Evolutionary conservation across 371 early-diverging fungal genomes (phyloP).

Genomic region (Syncephalastrum monosporum): DNA sequence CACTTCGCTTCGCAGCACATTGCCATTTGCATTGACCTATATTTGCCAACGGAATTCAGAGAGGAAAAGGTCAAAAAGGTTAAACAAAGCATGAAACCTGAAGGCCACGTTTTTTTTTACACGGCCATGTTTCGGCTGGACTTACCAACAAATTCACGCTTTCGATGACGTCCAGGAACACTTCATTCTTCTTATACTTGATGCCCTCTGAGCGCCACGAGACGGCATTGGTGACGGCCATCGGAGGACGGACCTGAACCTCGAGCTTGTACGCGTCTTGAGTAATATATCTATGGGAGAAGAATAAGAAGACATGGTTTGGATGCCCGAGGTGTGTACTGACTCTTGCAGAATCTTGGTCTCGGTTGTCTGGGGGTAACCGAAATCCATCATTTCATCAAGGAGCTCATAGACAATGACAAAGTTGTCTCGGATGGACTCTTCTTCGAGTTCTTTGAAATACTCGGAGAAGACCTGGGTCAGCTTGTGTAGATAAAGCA

Average conservation of each 20-base stretch:
- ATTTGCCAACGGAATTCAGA: neutral
- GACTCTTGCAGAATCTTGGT: conserved; percentile 95
- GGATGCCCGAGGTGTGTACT: conserved; percentile 6
- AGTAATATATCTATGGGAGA: conserved; percentile 79
- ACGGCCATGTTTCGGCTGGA: neutral
- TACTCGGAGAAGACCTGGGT: conserved; percentile 94
- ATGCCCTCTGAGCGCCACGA: conserved; percentile 98
- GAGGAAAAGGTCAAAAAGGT: neutral
- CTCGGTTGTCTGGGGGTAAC: conserved; percentile 98
- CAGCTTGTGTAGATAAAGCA: conserved; percentile 92
- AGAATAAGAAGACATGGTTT: neutral
- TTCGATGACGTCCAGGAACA: conserved; percentile 97
- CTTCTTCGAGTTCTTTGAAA: conserved; percentile 98
- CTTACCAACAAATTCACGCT: conserved; percentile 92
- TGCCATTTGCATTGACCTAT: conserved; percentile 87
- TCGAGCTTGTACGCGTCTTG: conserved; percentile 96
- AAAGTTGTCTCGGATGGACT: conserved; percentile 94
- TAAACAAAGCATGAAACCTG: too few relatives aligned
- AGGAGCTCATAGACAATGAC: conserved; percentile 93
- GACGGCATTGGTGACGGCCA: conserved; percentile 97
- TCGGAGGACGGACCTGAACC: conserved; percentile 86
- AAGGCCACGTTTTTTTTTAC: neutral
- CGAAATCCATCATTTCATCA: conserved; percentile 99
- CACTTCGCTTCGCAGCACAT: conserved; percentile 94
- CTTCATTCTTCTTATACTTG: conserved; percentile 97